Conservation (phyloP, 768 basidiomycete genomes). For the Lanmaoa pseudosensibilis region DNA sequence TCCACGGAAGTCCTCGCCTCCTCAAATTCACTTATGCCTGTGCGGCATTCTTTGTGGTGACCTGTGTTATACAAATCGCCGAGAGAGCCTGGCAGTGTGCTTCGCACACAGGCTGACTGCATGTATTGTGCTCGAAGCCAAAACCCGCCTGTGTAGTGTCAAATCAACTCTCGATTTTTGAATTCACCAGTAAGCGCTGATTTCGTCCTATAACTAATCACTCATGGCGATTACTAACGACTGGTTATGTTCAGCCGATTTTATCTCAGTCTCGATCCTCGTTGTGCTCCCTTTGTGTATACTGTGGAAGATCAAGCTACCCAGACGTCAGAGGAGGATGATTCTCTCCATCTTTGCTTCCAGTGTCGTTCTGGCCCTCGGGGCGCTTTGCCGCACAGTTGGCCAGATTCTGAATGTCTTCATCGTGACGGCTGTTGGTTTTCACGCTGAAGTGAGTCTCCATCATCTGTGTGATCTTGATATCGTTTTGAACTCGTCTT, state of each 20-base stretch:
- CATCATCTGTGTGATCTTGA: not conserved
- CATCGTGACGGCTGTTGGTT: not conserved
- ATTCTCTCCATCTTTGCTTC: conserved; percentile 3
- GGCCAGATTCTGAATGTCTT: not conserved
- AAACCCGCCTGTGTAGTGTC: not conserved
- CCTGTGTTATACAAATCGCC: conserved; percentile 1
- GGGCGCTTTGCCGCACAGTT: not conserved
- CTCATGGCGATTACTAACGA: not conserved
- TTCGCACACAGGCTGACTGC: not conserved
- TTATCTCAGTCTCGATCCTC: conserved; percentile 2
- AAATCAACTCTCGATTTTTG: not conserved
- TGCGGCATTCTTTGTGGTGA: not conserved
- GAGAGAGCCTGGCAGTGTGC: not conserved
- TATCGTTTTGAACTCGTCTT: not conserved
- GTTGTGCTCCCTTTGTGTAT: conserved; percentile 10
- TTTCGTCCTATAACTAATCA: not conserved
- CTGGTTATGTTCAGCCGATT: conserved; percentile 8
- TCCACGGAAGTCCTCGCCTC: not conserved
- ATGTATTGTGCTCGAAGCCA: not conserved
- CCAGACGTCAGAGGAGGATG: conserved; percentile 12
- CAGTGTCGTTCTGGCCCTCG: conserved; percentile 11
- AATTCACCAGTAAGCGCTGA: too few relatives aligned
- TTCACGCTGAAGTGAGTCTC: conserved; percentile 7
- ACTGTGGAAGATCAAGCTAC: conserved; percentile 19
- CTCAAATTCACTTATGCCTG: not conserved